These are phyloP conservation scores for Podila epigama DNA, from an alignment of 192 early-diverging fungal genomes.

Conservation along the genomic window DNA sequence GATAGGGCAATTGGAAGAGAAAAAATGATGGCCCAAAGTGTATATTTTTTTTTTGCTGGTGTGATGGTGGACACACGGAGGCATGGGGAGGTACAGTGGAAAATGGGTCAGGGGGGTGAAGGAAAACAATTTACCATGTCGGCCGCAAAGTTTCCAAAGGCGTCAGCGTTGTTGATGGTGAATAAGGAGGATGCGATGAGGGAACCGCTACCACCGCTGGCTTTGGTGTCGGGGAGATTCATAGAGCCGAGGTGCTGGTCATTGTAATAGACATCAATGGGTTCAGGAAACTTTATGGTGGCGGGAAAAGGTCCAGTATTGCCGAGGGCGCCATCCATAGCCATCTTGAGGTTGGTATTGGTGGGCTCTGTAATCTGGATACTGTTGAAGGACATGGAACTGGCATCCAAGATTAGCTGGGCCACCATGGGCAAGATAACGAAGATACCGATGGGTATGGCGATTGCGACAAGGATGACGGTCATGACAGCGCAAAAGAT, in stretches of 20 bases:
- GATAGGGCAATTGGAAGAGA: too few species aligned
- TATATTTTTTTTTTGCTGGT: too few species aligned
- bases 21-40: too few species aligned
- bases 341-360: conserved; percentile 48
- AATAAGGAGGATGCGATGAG: conserved; percentile 7
- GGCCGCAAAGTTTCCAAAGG: conserved; percentile 47
- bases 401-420: conserved; percentile 54
- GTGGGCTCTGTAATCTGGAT: conserved; percentile 51
- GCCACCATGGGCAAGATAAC: conserved; percentile 63
- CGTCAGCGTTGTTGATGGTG: conserved; percentile 22
- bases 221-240: conserved; percentile 30
- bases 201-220: conserved; percentile 27
- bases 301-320: conserved; percentile 63
- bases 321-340: conserved; percentile 44
- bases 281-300: conserved; percentile 54
- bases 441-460: conserved; percentile 55
- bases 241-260: conserved; percentile 32
- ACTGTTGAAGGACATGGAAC: conserved; percentile 38
- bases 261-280: conserved; percentile 52
- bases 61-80: too few species aligned
- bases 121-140: conserved; percentile 50
- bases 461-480: conserved; percentile 50
- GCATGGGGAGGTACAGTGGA: too few species aligned
- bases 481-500: conserved; percentile 56
- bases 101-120: not conserved